A percentile compares a stretch with the other conserved stretches of the same genome.
These are phyloP conservation scores for Coemansia sp. DNA, from an alignment of 192 early-diverging fungal genomes.

Conservation along the genomic window DNA sequence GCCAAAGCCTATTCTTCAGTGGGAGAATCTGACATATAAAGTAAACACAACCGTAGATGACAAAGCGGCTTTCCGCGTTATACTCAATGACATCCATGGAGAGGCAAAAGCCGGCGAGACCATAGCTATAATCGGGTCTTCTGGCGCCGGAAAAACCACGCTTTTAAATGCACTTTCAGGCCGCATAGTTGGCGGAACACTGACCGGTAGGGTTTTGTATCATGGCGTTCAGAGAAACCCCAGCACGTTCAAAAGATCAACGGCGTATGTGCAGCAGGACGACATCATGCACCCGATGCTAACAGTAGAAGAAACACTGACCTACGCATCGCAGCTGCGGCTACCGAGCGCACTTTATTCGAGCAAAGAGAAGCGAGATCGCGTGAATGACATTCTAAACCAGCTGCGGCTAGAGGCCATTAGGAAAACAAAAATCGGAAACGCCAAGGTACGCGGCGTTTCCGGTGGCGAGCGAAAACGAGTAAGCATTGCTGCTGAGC, in stretches of 20 bases:
- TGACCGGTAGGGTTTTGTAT: conserved; percentile 55
- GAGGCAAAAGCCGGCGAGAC: conserved; percentile 65
- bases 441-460: conserved; percentile 46
- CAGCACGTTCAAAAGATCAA: conserved; percentile 31
- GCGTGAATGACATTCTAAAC: conserved; percentile 61
- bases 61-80: conserved; percentile 5
- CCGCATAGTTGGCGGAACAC: conserved; percentile 58
- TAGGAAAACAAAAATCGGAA: conserved; percentile 55
- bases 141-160: conserved; percentile 88
- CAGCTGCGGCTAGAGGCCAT: conserved; percentile 62
- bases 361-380: conserved; percentile 47
- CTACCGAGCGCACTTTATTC: conserved; percentile 58
- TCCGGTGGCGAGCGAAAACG: conserved; percentile 58
- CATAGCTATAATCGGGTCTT: conserved; percentile 88
- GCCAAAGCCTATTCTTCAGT: conserved; percentile 22
- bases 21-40: conserved; percentile 33
- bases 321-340: conserved; percentile 69
- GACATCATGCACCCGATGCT: conserved; percentile 58
- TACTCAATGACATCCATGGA: conserved; percentile 69
- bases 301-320: conserved; percentile 75
- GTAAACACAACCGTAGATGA: conserved; percentile 24
- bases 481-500: conserved; percentile 46
- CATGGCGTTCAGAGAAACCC: conserved; percentile 44
- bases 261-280: conserved; percentile 55
- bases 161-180: conserved; percentile 79